Base-by-base conservation (phyloP, 192 early-diverging fungal species). In the Helicostylum pulchrum region DNA sequence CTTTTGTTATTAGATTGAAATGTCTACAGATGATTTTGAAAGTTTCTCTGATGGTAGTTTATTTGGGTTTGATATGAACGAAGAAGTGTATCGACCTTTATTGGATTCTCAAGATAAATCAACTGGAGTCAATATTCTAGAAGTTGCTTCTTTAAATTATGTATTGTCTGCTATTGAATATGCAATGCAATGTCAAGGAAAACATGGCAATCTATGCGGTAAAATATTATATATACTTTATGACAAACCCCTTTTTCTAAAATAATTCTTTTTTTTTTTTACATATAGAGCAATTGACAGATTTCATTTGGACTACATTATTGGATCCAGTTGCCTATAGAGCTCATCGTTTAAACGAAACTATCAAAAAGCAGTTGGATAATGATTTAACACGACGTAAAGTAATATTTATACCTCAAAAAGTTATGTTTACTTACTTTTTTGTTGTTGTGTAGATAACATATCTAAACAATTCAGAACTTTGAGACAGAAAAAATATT, bases 141-240 rank as follows among this genome's bases (percentile, higher is more conserved):
- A 78, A 58, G 14, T 62, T 9, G 77, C 72, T 6, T 67, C 77
- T 26, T 42, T 74, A 15, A 76, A 76, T 39, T 59, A 58, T 58
- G 43, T 68, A 5, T 42, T 78, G 7, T 53, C 50, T 30, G 12
- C 39, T 30, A 50, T 78, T 6, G 77, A 78, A 43, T 43, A 17
- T 11, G 51, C 67, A 19, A 66, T 78, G 62, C 61, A 75, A 47
- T 55, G 45, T 50, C 53, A 34, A 11, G 64, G 57, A 8, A 56
- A 53, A 49, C 17, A 45, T 48, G 45, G 21, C 15, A 20, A 56
- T 6, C 36, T 65, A 32, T 42, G 42, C 32, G 53, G 64, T 65
- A 34, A 21, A 26, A 26, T 26, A 26, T 0, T 26, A 26, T 26
- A 26, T 26, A 26, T 26, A 26, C 2, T 26, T 26, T 2, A 26